Conservation (phyloP, 1,284 basidiomycete species). For the Ganoderma sinense region DNA sequence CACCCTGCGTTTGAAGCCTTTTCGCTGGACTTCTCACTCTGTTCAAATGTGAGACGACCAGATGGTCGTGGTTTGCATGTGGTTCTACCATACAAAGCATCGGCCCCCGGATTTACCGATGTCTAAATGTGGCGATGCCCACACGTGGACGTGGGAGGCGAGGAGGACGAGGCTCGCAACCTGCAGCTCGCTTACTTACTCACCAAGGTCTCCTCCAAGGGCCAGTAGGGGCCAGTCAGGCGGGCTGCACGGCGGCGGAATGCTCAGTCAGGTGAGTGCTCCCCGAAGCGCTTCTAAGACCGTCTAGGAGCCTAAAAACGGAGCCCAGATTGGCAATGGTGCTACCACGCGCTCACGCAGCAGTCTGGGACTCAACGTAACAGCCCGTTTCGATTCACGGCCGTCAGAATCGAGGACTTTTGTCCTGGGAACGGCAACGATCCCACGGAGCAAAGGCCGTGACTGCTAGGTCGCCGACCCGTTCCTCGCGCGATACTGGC, state of each 20-base stretch:
- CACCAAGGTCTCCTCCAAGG: no score
- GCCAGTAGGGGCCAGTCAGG: no score
- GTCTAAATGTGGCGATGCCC: background rate
- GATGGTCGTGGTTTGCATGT: background rate
- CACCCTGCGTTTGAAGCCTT: background rate
- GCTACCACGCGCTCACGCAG: background rate
- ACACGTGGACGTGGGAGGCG: background rate
- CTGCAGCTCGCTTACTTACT: background rate
- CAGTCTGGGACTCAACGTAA: slow-evolving; percentile 2
- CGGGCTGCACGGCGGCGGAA: background rate
- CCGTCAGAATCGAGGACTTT: background rate
- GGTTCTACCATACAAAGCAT: background rate
- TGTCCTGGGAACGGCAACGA: background rate
- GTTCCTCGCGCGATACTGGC: background rate
- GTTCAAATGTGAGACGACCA: background rate
- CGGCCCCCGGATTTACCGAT: background rate
- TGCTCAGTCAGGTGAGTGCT: background rate
- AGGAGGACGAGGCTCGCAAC: background rate
- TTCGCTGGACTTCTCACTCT: background rate
- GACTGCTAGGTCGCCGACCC: background rate
- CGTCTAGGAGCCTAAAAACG: background rate
- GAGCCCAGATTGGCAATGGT: background rate
- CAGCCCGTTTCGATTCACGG: background rate
- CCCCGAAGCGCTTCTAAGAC: background rate
- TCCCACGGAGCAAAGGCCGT: background rate